Evolutionary conservation across 345 rosid species (phyloP).

Genomic region (Citrus sp.): DNA sequence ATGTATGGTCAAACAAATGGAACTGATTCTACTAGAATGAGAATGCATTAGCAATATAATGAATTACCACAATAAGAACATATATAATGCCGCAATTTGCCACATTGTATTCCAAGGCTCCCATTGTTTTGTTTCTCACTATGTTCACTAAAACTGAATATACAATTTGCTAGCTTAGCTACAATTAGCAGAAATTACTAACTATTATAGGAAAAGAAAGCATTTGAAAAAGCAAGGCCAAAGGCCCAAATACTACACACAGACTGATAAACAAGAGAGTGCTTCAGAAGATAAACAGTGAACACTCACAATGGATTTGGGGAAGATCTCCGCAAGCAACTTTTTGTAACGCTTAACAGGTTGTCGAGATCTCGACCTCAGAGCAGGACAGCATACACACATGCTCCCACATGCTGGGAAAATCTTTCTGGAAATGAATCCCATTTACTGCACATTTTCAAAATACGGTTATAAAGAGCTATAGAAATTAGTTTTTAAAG

Average conservation of each 20-base stretch:
- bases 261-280: neutral
- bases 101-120: neutral
- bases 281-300: neutral
- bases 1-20: neutral
- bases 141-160: neutral
- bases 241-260: neutral
- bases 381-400: constrained; percentile 97
- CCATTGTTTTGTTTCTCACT: neutral
- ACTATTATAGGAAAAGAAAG: neutral
- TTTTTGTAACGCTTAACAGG: constrained; percentile 98
- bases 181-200: neutral
- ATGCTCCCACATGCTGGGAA: constrained; percentile 96
- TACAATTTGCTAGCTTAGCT: neutral
- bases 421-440: constrained; percentile 80
- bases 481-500: no score
- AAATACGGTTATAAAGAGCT: neutral
- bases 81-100: neutral
- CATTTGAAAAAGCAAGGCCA: neutral
- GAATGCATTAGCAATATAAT: neutral
- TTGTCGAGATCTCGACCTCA: constrained; percentile 96
- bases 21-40: neutral
- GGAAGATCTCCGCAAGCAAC: constrained; percentile 86
- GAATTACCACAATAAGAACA: neutral
- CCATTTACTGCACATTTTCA: constrained; percentile 60
- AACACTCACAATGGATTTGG: constrained; percentile 70